Conservation (phyloP, 192 early-diverging fungal genomes). For the Funneliformis geosporum region DNA sequence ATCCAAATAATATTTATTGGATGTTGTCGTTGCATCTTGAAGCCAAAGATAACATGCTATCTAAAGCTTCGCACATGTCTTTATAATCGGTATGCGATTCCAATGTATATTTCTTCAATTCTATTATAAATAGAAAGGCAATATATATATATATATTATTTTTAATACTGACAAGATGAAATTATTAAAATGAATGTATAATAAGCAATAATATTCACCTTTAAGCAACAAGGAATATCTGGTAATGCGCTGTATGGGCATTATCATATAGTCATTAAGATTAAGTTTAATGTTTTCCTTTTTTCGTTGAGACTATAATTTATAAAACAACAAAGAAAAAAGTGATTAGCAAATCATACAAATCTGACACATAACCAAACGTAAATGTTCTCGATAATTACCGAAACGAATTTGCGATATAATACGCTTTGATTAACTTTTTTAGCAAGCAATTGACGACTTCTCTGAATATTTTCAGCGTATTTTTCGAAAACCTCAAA, state of each 20-base stretch:
- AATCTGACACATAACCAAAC: background rate
- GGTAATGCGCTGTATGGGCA: constrained; percentile 79
- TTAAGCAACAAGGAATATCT: constrained; percentile 73
- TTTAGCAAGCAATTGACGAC: constrained; percentile 33
- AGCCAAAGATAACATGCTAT: constrained; percentile 37
- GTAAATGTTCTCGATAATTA: constrained; percentile 3
- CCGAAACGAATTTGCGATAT: constrained; percentile 41
- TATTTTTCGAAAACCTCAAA: constrained; percentile 45
- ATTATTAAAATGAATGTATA: background rate
- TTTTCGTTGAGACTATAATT: constrained; percentile 28
- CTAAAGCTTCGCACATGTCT: constrained; percentile 35
- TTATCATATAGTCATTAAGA: constrained; percentile 72
- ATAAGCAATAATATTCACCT: constrained; percentile 19
- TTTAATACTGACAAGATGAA: background rate
- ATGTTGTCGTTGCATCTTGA: background rate
- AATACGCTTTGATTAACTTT: constrained; percentile 35
- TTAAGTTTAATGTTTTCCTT: constrained; percentile 59
- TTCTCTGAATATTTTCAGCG: constrained; percentile 40
- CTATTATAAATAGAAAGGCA: constrained; percentile 24
- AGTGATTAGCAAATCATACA: too few species aligned
- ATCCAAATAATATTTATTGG: background rate
- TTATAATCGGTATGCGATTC: constrained; percentile 32
- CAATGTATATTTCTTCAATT: constrained; percentile 41
- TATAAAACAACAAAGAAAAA: background rate
- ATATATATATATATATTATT: too few species aligned